These are phyloP conservation scores for Drechslerella coelobrocha DNA, from an alignment of 2,329 filamentous ascomycete species.

Conservation along the genomic window DNA sequence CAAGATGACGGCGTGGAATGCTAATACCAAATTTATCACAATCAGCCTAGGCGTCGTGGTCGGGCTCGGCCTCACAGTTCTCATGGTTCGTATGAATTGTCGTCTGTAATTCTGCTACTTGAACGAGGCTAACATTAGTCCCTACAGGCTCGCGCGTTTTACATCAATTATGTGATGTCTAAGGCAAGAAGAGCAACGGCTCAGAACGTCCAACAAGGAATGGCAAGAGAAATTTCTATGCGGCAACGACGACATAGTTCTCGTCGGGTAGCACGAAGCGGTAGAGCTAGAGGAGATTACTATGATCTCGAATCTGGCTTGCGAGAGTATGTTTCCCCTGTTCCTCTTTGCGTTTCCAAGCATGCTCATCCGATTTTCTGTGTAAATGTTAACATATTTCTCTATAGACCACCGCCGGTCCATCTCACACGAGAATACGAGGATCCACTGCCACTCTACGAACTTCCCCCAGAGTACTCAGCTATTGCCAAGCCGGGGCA, in stretches of 20 bases:
- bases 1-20: slow-evolving; percentile 32
- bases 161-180: slow-evolving; percentile 40
- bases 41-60: slow-evolving; percentile 50
- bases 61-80: slow-evolving; percentile 45
- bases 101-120: background rate
- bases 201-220: slow-evolving; percentile 31
- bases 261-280: slow-evolving; percentile 39
- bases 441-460: slow-evolving; percentile 45
- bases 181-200: slow-evolving; percentile 33
- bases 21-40: slow-evolving; percentile 42
- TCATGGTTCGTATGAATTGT: slow-evolving; percentile 24
- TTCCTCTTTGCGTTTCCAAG: no score
- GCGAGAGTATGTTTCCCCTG: slow-evolving; percentile 38
- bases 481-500: slow-evolving; percentile 46
- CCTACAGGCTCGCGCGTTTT: slow-evolving; percentile 38
- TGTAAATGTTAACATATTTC: slow-evolving; percentile 7
- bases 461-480: slow-evolving; percentile 43
- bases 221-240: slow-evolving; percentile 36
- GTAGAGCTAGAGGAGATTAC: slow-evolving; percentile 33
- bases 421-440: slow-evolving; percentile 36
- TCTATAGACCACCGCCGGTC: slow-evolving; percentile 38
- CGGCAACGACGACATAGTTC: slow-evolving; percentile 16
- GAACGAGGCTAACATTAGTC: background rate
- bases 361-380: background rate
- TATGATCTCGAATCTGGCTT: slow-evolving; percentile 40